Evolutionary conservation across 202 grass and related monocot species (phyloP).

Genomic region (Schoenoplectus tabernaemontani): DNA sequence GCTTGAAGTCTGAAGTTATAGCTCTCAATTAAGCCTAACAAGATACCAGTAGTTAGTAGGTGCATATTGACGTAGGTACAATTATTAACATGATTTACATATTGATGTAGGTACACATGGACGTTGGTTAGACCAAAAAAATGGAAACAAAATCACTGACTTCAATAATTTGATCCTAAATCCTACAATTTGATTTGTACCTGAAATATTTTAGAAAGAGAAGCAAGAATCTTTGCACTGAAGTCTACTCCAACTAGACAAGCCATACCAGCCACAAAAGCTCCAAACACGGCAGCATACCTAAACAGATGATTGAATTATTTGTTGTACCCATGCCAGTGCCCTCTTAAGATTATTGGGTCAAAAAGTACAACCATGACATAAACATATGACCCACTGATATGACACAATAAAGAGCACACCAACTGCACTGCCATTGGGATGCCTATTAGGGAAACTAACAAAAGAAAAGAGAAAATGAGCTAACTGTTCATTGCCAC

Average conservation of each 20-base stretch:
- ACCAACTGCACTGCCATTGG: not conserved
- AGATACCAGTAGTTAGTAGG: not conserved
- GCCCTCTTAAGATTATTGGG: not conserved
- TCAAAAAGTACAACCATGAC: not conserved
- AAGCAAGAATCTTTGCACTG: conserved; percentile 72
- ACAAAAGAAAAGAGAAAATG: conserved; percentile 16
- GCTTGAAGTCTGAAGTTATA: not conserved
- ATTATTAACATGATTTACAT: too few species aligned
- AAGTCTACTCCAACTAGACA: conserved; percentile 86
- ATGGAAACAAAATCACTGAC: not conserved
- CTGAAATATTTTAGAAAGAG: conserved; percentile 71
- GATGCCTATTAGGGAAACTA: not conserved
- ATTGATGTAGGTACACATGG: too few species aligned
- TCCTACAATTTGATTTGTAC: conserved; percentile 32
- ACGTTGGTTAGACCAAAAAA: not conserved
- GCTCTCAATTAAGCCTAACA: not conserved
- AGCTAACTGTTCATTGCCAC: conserved; percentile 71
- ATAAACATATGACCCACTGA: not conserved
- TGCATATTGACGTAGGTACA: too few species aligned
- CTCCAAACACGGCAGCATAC: conserved; percentile 80
- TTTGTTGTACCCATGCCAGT: not conserved
- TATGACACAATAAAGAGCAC: not conserved
- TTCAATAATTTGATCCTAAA: not conserved
- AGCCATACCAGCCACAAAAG: conserved; percentile 89
- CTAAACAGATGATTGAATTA: conserved; percentile 30